Evolutionary conservation across 2,329 filamentous ascomycete species (phyloP).

Genomic region (Raffaelea arxii): DNA sequence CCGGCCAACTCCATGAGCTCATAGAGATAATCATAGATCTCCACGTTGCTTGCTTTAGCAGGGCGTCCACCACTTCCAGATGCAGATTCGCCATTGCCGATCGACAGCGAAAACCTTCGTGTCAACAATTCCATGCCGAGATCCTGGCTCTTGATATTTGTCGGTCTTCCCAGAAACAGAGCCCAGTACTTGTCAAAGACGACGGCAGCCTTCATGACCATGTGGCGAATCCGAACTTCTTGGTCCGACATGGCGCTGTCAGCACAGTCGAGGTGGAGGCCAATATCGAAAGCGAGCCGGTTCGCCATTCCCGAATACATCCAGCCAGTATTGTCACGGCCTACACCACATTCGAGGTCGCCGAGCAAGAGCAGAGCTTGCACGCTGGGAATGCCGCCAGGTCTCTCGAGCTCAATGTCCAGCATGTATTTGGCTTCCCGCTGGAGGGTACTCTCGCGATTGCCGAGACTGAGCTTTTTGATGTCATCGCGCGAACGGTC

Average conservation of each 20-base stretch:
- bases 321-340: conserved; percentile 44
- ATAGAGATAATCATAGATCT: conserved; percentile 41
- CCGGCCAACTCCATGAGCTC: conserved; percentile 47
- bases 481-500: conserved; percentile 39
- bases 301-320: conserved; percentile 40
- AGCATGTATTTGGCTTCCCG: conserved; percentile 45
- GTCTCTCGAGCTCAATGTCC: conserved; percentile 40
- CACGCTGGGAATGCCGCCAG: conserved; percentile 41
- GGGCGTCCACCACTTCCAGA: conserved; percentile 17
- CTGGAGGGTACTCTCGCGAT: conserved; percentile 41
- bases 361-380: conserved; percentile 41
- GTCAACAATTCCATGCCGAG: conserved; percentile 37
- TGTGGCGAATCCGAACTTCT: conserved; percentile 37
- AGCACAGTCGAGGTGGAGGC: conserved; percentile 36
- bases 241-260: conserved; percentile 31
- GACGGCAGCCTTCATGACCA: conserved; percentile 41
- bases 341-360: conserved; percentile 43
- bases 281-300: conserved; percentile 35
- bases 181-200: conserved; percentile 47
- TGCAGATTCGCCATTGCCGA: conserved; percentile 20
- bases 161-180: conserved; percentile 42
- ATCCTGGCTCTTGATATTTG: conserved; percentile 42
- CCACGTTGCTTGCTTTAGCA: conserved; percentile 14
- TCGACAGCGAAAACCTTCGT: conserved; percentile 32
- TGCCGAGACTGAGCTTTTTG: conserved; percentile 32